Evolutionary conservation across 1,284 basidiomycete species (phyloP).

Genomic region (Takashimella tepidaria): DNA sequence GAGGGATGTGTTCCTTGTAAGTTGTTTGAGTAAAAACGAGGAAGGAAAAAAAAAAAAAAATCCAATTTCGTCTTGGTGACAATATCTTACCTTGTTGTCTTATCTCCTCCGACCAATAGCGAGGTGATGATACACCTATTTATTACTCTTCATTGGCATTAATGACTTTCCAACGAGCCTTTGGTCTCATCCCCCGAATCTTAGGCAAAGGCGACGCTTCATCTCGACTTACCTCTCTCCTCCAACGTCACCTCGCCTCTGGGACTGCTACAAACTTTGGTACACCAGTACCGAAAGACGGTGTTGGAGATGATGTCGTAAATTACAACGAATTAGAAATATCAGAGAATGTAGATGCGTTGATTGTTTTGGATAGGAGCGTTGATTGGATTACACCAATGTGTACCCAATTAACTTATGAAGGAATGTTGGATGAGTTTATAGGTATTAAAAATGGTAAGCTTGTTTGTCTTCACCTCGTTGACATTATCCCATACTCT

Average conservation of each 20-base stretch:
- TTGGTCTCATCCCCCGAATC: constrained; percentile 85
- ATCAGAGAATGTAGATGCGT: constrained; percentile 64
- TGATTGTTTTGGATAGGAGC: constrained; percentile 84
- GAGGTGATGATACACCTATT: constrained; percentile 87
- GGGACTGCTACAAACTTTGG: constrained; percentile 49
- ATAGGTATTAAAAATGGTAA: constrained; percentile 82
- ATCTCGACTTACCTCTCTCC: background rate
- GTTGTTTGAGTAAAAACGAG: too few species aligned
- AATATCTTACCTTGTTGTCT: too few species aligned
- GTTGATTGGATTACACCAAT: constrained; percentile 96
- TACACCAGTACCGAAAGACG: constrained; percentile 60
- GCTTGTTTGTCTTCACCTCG: too few species aligned
- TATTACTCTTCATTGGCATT: constrained; percentile 86
- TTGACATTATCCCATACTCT: background rate
- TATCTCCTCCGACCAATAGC: too few species aligned
- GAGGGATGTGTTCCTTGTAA: constrained; percentile 77
- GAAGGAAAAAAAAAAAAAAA: too few species aligned
- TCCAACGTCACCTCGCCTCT: background rate
- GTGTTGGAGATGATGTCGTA: too few species aligned
- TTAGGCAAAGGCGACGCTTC: constrained; percentile 91
- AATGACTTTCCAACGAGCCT: constrained; percentile 75
- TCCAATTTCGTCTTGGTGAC: too few species aligned
- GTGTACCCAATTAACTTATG: constrained; percentile 93
- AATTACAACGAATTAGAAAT: constrained; percentile 39
- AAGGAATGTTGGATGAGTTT: constrained; percentile 93